Evolutionary conservation across 257 asterid species (phyloP).

Genomic region (Cinchona pubescens): DNA sequence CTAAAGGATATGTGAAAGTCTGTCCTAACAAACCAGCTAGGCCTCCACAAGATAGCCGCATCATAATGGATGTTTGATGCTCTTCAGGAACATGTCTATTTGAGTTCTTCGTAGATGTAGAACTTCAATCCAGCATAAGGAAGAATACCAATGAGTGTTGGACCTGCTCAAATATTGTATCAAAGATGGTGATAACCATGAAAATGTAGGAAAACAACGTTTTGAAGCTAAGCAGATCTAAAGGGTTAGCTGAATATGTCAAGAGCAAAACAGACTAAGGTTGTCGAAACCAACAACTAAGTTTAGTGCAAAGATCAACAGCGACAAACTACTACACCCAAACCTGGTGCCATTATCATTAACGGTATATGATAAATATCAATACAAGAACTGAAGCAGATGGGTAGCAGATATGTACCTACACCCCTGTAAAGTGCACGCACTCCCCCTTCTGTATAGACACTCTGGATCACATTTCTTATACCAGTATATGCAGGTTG

Average conservation of each 20-base stretch:
- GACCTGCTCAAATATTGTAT: slow-evolving; percentile 49
- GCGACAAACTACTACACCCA: neutral
- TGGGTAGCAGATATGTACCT: slow-evolving; percentile 40
- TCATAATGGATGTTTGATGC: slow-evolving; percentile 66
- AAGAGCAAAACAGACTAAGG: neutral
- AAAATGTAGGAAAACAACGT: neutral
- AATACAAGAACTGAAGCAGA: neutral
- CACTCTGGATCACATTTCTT: slow-evolving; percentile 62
- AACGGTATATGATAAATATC: neutral
- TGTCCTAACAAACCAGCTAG: slow-evolving; percentile 94
- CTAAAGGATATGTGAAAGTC: slow-evolving; percentile 91
- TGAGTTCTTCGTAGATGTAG: slow-evolving; percentile 81
- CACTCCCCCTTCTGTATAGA: slow-evolving; percentile 77
- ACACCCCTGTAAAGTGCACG: slow-evolving; percentile 90
- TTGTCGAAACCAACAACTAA: neutral
- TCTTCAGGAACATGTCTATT: slow-evolving; percentile 81
- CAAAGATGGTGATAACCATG: neutral
- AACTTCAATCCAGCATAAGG: slow-evolving; percentile 97
- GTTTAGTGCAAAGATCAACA: neutral
- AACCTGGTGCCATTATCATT: neutral
- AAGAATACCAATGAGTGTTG: slow-evolving; percentile 87
- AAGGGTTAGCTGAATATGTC: neutral
- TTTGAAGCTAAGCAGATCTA: neutral
- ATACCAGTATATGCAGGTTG: slow-evolving; percentile 69
- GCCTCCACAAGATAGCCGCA: slow-evolving; percentile 94